Evolutionary conservation across 768 basidiomycete genomes (phyloP).

Genomic region (Termitomyces bulborhizus): DNA sequence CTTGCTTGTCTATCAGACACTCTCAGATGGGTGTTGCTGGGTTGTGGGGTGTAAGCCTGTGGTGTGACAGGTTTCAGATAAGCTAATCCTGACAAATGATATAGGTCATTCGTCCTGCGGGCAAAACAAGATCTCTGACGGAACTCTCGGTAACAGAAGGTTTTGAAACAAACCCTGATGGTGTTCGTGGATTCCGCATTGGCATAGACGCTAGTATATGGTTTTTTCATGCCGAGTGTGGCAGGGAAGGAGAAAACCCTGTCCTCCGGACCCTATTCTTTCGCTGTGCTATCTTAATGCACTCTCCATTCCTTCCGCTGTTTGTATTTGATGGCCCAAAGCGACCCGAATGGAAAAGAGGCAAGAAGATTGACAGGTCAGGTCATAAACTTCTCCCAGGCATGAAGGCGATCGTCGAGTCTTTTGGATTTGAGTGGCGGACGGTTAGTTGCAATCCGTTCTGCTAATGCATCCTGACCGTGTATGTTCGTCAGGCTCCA

Average conservation of each 20-base stretch:
- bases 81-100: slow-evolving; percentile 11
- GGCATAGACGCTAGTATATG: slow-evolving; percentile 88
- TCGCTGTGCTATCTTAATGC: slow-evolving; percentile 73
- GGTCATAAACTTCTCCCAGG: slow-evolving; percentile 63
- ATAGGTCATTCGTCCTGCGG: slow-evolving; percentile 66
- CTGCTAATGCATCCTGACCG: slow-evolving; percentile 20
- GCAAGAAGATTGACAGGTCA: slow-evolving; percentile 60
- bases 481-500: slow-evolving; percentile 51
- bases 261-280: slow-evolving; percentile 81
- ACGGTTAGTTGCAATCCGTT: slow-evolving; percentile 33
- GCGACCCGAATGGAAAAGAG: slow-evolving; percentile 76
- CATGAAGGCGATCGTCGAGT: slow-evolving; percentile 73
- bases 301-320: slow-evolving; percentile 75
- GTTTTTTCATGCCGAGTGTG: slow-evolving; percentile 76
- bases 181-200: slow-evolving; percentile 68
- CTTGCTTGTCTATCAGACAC: not conserved
- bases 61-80: not conserved
- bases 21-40: slow-evolving; percentile 30
- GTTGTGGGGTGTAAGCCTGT: slow-evolving; percentile 35
- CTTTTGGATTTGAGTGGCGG: slow-evolving; percentile 77
- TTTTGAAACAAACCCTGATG: slow-evolving; percentile 58
- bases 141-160: slow-evolving; percentile 72
- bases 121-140: slow-evolving; percentile 66
- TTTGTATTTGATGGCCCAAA: slow-evolving; percentile 92
- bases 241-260: slow-evolving; percentile 80